Evolutionary conservation across 139 green algal species (phyloP), one percentile per base, ranked within the genome.

Genomic region (Mesotaenium endlicherianum): DNA sequence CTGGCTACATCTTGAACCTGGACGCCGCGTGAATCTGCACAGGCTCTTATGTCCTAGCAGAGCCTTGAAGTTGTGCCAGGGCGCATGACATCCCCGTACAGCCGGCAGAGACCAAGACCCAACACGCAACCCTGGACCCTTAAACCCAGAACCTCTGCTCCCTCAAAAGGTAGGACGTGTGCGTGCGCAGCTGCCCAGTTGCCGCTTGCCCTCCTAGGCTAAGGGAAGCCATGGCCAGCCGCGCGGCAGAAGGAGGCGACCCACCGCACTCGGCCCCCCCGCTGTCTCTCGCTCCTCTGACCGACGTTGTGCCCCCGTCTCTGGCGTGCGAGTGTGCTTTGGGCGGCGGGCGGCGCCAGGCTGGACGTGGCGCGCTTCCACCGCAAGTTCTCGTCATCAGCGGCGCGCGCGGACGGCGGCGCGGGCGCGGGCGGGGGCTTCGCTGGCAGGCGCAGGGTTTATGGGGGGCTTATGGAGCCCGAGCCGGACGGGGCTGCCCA

Each of bases 311-410:
- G 26, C 26, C 20, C 53, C 26, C 26, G 26, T 64, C 26, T 64
- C 26, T 64, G 26, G 53, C 26, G 53, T 64, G 53, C 41, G 43
- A 6, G 5, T 8, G 8, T 72, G 6, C 43, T 11, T 72, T 72
- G 41, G 60, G 8, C 43, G 11, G 41, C 43, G 20, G 60, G 8
- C 43, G 11, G 41, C 43, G 20, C 5, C 60, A 72, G 70, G 31
- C 60, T 82, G 55, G 47, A 82, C n/a, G 58, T 82, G 5, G 75
- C 75, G 5, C 45, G 70, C 45, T 53, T 38, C 34, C 70, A 69
- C 11, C 70, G 70, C 70, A 3, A 55, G 34, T n/a, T 53, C 38
- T 47, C 70, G n/a, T 64, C 70, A 20, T 31, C 31, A 5, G 14
- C 31, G 5, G 70, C 70, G 11, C 20, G 26, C 5, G 47, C 70